Evolutionary conservation across 2,329 filamentous ascomycete species (phyloP), one percentile per base, ranked within the genome.

Genomic region (Aspergillus sp.): DNA sequence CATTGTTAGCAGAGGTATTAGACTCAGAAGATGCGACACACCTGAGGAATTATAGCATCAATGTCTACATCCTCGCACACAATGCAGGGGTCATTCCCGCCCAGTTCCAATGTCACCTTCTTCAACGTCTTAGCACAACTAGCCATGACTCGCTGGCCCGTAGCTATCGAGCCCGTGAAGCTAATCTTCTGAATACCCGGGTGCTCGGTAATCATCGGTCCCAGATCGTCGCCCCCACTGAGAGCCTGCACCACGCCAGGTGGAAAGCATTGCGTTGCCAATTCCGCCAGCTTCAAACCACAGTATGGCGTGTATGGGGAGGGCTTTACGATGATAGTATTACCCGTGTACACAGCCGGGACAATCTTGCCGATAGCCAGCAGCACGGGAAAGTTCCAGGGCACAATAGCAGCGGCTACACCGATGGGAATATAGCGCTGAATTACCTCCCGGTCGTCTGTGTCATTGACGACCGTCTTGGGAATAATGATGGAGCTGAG

Each of bases 101-200:
- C 84, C 42, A 81, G 67, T 52, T 81, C 84, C 8, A 86, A 77
- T 0, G 83, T 84, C 1, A 85, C 75, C 32, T 80, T 77, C 70
- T 86, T 86, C 50, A 86, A 69, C 0, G 82, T 84, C 65, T 76
- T 77, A 8, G 81, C 78, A 61, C 80, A 82, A 62, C 76, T 79
- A 36, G 75, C 78, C 77, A 83, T 81, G 42, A 85, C 79, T 49
- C 74, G 76, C 63, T 81, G 80, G 64, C 83, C 70, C 0, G 84
- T 85, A 3, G 77, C 71, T 5, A 77, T 83, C 1, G 83, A 85
- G 2, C 85, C 84, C 0, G 84, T 87, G 68, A 87, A 87, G 60
- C 76, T 82, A 68, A 87, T 83, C 73, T 86, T 86, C 57, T 80
- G 78, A 66, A 86, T 82, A 11, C 77, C 81, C 1, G 77, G 76